Base-by-base conservation (phyloP, 2,329 filamentous ascomycete species). In the Pseudogymnoascus sp. region DNA sequence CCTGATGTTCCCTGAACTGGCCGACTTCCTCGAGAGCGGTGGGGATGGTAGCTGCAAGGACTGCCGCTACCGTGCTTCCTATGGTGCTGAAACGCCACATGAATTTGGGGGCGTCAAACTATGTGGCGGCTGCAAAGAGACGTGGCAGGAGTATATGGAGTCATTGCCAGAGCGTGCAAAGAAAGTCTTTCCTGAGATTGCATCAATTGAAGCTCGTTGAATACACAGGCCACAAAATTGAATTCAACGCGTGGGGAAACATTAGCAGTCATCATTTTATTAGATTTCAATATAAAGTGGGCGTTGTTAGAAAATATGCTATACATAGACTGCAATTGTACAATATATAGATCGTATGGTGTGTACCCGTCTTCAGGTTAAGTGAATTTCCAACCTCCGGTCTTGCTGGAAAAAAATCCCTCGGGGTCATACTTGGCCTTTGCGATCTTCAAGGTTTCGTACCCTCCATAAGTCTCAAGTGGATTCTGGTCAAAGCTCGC, bases 391-490 rank as follows among this genome's bases (percentile, higher is more conserved):
- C 49, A 74, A 2, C 72, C 73, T 18, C 69, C 69, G 2, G 68
- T 68, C 41, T 71, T 66, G 2, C 59, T 49, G 5, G 66, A 65
- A 55, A 73, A 73, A 37, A 74, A 66, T 16, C 71, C 69, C 12
- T 66, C 55, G 0, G 72, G 72, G 65, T 76, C 74, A 33, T 69
- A 64, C 33, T 67, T 62, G 60, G 62, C 64, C 66, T 76, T 73
- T 62, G 75, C 66, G 9, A 64, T 65, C 65, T 70, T 73, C 64
- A 75, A 69, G 63, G 67, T 66, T 5, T 63, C 69, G 66, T 71
- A 73, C 6, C 67, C 70, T 16, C 67, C 63, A 63, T 72, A 55
- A 5, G 49, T 55, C 49, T 33, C 49, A 33, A 55, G 49, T 33
- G 49, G 49, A 12, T 60, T 60, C 33, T 55, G 49, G 49, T 55